Evolutionary conservation across 1,284 basidiomycete species (phyloP), one percentile per base, ranked within the genome.

Genomic region (Melampsora larici-populina): DNA sequence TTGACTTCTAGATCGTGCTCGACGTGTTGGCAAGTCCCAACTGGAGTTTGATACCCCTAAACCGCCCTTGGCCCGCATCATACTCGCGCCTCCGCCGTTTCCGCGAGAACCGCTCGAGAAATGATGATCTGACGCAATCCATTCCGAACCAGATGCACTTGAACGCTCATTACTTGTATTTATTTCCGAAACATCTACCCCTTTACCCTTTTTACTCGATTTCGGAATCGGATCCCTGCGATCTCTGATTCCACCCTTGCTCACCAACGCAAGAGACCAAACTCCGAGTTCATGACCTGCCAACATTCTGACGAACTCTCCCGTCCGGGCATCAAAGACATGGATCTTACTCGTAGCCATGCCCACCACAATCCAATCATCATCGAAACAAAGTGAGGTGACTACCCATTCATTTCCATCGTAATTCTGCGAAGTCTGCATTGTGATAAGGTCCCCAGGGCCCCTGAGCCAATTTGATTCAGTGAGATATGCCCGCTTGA

Each of bases 261-360:
- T 82, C 24, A 88, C 89, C 49, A 98, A 87, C 69, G 90, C 89
- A 13, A 98, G 88, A 18, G 92, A 91, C 96, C 96, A 98, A 0
- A 98, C 94, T 13, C 96, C 96, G 11, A 88, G 86, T 24, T 91
- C 90, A 84, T 97, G 95, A 0, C 94, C 96, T 0, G 89, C 86
- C 2, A 99, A 87, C 0, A 92, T 93, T 64, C 90, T 88, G 40
- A 88, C 87, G 69, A 92, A 89, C 6, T 91, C 88, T 0, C 95
- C 96, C 0, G 91, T 92, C 55, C 86, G 86, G 0, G 91, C 90
- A 80, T 90, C 90, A 84, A 96, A 97, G 31, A 97, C 88, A 82
- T 94, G 92, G 64, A 98, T 92, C 80, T 90, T 90, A 80, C 89
- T 88, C 83, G 92, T 96, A 17, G 93, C 92, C 83, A 97, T 91